Evolutionary conservation across 768 basidiomycete genomes (phyloP).

Genomic region (Termitomyces sp.): DNA sequence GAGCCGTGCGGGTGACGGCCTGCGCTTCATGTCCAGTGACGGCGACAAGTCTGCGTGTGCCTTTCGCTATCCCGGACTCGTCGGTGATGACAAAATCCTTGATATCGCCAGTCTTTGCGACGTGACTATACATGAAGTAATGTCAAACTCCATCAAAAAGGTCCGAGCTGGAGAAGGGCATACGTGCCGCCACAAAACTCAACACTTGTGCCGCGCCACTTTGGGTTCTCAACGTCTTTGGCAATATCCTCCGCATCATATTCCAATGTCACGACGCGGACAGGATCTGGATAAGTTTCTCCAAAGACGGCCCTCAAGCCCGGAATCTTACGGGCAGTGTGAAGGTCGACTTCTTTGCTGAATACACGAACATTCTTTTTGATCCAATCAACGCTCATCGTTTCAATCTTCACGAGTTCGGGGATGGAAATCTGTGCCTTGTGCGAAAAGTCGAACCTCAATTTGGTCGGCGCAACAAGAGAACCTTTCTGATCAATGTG

Average conservation of each 20-base stretch:
- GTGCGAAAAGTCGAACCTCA: slow-evolving; percentile 98
- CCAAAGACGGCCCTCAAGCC: slow-evolving; percentile 96
- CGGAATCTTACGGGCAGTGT: slow-evolving; percentile 79
- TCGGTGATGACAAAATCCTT: slow-evolving; percentile 94
- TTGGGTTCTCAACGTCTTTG: slow-evolving; percentile 80
- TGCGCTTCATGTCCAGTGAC: slow-evolving; percentile 94
- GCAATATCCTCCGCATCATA: slow-evolving; percentile 83
- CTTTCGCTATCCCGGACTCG: slow-evolving; percentile 97
- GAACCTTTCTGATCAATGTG: slow-evolving; percentile 99
- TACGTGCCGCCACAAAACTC: slow-evolving; percentile 99
- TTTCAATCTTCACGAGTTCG: slow-evolving; percentile 81
- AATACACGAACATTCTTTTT: slow-evolving; percentile 83
- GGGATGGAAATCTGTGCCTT: slow-evolving; percentile 76
- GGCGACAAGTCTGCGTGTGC: slow-evolving; percentile 90
- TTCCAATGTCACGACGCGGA: slow-evolving; percentile 90
- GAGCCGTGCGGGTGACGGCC: slow-evolving; percentile 67
- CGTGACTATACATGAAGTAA: slow-evolving; percentile 55
- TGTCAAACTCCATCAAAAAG: not conserved
- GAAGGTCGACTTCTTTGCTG: slow-evolving; percentile 79
- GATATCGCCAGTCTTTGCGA: slow-evolving; percentile 95
- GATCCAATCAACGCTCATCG: slow-evolving; percentile 85
- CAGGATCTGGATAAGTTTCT: slow-evolving; percentile 96
- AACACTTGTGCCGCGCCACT: slow-evolving; percentile 87
- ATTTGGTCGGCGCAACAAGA: slow-evolving; percentile 89
- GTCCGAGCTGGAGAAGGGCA: slow-evolving; percentile 26